Evolutionary conservation across 1,284 basidiomycete species (phyloP).

Genomic region (Rhodotorula mucilaginosa): DNA sequence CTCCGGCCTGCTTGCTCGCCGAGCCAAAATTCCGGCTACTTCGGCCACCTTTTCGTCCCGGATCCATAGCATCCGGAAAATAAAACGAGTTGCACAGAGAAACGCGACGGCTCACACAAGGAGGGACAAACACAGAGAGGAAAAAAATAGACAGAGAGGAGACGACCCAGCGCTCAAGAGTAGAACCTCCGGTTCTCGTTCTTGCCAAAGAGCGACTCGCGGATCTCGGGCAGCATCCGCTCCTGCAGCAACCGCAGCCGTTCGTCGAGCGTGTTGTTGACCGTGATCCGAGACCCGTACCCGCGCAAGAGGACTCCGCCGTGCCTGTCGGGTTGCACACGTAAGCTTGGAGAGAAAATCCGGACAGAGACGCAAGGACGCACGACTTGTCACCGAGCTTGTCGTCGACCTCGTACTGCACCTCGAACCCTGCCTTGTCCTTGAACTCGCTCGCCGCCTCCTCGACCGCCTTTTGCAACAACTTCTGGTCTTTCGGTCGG

Average conservation of each 20-base stretch:
- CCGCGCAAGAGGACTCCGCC: constrained; percentile 78
- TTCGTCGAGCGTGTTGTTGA: constrained; percentile 90
- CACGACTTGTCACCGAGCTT: constrained; percentile 70
- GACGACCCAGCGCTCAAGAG: constrained; percentile 10
- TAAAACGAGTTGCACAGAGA: constrained; percentile 2
- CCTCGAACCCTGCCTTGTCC: constrained; percentile 69
- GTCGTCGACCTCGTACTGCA: constrained; percentile 64
- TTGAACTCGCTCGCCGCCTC: constrained; percentile 65
- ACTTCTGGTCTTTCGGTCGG: constrained; percentile 62
- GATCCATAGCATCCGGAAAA: no score
- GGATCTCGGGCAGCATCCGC: constrained; percentile 88
- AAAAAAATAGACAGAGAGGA: neutral
- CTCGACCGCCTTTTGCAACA: constrained; percentile 61
- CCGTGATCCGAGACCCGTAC: constrained; percentile 70
- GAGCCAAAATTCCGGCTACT: no score
- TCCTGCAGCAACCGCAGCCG: constrained; percentile 81
- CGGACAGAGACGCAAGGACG: constrained; percentile 41
- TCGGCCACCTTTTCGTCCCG: no score
- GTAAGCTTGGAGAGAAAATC: neutral
- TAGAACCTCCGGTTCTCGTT: constrained; percentile 41
- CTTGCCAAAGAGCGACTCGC: constrained; percentile 75
- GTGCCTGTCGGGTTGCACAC: constrained; percentile 55
- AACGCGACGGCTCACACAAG: neutral
- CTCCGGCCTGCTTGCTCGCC: no score
- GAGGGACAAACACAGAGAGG: neutral